phyloP scores from a whole-genome alignment of 1,139 yeast species.

The Candida sojae region DNA sequence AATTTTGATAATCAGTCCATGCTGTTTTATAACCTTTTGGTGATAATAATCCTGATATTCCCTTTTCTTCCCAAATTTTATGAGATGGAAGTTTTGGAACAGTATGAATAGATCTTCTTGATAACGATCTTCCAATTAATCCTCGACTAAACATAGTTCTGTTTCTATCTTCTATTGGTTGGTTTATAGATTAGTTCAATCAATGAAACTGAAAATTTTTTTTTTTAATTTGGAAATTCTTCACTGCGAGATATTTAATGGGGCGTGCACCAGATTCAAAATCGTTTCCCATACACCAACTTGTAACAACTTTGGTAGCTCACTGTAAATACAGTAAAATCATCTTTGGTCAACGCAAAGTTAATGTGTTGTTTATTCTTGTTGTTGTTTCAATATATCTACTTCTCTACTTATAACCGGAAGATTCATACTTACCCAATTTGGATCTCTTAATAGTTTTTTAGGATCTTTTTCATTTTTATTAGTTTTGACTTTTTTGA shows the following conservation, averaged over 20 bases:
- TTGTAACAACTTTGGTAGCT: neutral
- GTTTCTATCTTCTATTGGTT: neutral
- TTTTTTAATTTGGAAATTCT: neutral
- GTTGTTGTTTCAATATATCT: neutral
- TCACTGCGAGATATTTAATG: too few species aligned
- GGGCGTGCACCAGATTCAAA: neutral
- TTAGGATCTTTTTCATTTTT: constrained; percentile 66
- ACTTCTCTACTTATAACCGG: constrained; percentile 35
- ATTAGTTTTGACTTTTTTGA: constrained; percentile 31
- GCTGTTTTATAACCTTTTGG: constrained; percentile 67
- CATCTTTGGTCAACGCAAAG: too few species aligned
- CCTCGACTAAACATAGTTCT: constrained; percentile 5
- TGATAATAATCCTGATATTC: constrained; percentile 74
- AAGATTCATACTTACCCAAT: constrained; percentile 72
- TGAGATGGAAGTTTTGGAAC: constrained; percentile 61
- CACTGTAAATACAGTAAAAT: too few species aligned
- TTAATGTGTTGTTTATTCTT: too few species aligned
- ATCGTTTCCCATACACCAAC: too few species aligned
- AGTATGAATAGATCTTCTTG: constrained; percentile 50
- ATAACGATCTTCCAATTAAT: neutral
- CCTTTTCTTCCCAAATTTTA: constrained; percentile 28
- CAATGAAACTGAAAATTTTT: constrained; percentile 2
- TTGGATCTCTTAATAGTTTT: constrained; percentile 71
- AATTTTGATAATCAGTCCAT: constrained; percentile 82
- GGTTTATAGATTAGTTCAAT: neutral